These are phyloP conservation scores for Rhodotorula graminis DNA, from an alignment of 768 basidiomycete species.

Conservation along the genomic window DNA sequence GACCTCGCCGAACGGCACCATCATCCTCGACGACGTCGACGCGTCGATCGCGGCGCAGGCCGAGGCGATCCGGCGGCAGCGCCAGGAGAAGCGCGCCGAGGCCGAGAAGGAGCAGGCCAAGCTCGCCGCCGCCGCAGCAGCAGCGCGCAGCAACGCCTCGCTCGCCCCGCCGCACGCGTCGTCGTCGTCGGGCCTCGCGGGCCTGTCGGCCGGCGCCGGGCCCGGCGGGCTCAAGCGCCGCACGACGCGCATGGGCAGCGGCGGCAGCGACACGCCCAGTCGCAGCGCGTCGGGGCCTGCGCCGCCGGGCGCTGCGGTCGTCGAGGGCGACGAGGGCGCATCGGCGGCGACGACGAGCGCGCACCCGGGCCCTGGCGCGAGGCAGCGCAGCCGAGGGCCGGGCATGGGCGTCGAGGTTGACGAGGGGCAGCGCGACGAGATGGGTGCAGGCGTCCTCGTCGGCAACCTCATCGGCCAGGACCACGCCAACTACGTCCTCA, in stretches of 20 bases:
- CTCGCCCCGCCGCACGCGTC: too few relatives aligned
- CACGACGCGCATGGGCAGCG: constrained; percentile 10
- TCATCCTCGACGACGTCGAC: constrained; percentile 65
- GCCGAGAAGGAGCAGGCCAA: constrained; percentile 29
- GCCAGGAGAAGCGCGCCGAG: constrained; percentile 61
- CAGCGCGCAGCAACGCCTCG: constrained; percentile 42
- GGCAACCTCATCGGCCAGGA: constrained; percentile 97
- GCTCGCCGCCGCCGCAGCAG: constrained; percentile 56
- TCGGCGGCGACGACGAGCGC: too few relatives aligned
- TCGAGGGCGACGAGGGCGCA: too few relatives aligned
- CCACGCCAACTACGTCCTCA: constrained; percentile 96
- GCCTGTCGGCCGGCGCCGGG: neutral
- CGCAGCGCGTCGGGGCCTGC: neutral
- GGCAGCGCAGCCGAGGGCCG: neutral
- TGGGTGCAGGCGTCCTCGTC: constrained; percentile 61
- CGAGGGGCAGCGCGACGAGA: neutral
- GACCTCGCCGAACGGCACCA: constrained; percentile 44
- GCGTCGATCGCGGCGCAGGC: constrained; percentile 62
- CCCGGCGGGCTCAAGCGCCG: constrained; percentile 3
- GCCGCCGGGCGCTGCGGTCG: neutral
- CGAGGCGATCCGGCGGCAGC: constrained; percentile 75
- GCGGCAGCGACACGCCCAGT: neutral
- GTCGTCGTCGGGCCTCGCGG: neutral
- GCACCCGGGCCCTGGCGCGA: neutral
- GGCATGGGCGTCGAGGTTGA: neutral